Base-by-base conservation (phyloP, 208 protist species). In the Leishmania aethiopica region DNA sequence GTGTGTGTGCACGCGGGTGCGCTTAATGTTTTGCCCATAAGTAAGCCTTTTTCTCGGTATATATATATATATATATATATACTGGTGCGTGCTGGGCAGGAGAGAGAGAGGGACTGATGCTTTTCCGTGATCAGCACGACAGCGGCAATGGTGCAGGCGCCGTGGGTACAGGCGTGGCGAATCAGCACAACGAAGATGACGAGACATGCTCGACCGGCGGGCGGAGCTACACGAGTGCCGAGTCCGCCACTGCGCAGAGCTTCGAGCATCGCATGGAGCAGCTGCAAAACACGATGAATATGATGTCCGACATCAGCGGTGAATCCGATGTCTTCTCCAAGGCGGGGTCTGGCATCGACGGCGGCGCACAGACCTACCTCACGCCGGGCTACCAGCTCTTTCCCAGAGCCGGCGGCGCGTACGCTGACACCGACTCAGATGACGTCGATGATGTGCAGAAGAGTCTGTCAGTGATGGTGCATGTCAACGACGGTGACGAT, bases 241-340 rank as follows among this genome's bases (percentile, higher is more conserved):
- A 84, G 37, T 86, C 84, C 25, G 75, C 77, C 22, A 55, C 77
- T 13, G 84, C 87, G 47, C 81, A 88, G 75, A 77, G 59, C 55
- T 91, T 91, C n/a, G 82, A 91, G 71, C 66, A 83, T 25, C 85
- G 88, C 74, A 89, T 91, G 88, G 77, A 70, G 10, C 59, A 80
- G 62, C 79, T 90, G 57, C 57, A 75, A n/a, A 28, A 73, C 70
- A 49, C 74, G 42, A 60, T 28, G 42, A 40, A 77, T 11, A 4
- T 64, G 17, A 67, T 67, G 40, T 37, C 78, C 49, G 76, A 74
- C 49, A 75, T 32, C 17, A 62, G 37, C 67, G 28, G 73, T 45
- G 28, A 19, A 35, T 17, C 64, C 15, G 45, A 74, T 32, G 28
- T 57, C 40, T 77, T 64, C n/a, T 25, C 32, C n/a, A 7, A 60